These are phyloP conservation scores for Saccharomyces mikatae DNA, from an alignment of 805 yeast species.

Conservation along the genomic window DNA sequence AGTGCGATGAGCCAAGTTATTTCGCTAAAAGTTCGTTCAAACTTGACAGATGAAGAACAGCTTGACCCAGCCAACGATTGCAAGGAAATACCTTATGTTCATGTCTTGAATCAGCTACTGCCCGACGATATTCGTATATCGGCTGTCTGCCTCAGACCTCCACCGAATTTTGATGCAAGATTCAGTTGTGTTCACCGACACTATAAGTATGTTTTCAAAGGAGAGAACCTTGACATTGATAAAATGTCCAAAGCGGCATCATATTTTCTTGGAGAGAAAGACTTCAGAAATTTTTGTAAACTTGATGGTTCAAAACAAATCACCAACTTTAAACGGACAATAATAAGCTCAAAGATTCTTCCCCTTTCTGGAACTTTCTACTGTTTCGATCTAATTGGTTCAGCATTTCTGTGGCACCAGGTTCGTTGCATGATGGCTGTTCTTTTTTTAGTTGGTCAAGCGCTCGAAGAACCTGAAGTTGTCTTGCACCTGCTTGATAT, in stretches of 20 bases:
- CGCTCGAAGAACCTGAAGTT: slow-evolving; percentile 52
- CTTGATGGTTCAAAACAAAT: slow-evolving; percentile 92
- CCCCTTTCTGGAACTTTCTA: slow-evolving; percentile 38
- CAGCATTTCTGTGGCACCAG: slow-evolving; percentile 96
- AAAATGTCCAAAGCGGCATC: slow-evolving; percentile 65
- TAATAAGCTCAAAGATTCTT: slow-evolving; percentile 45
- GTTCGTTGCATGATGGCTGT: slow-evolving; percentile 92
- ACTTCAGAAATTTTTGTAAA: slow-evolving; percentile 90
- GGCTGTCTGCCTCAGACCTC: slow-evolving; percentile 76
- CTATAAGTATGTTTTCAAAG: slow-evolving; percentile 70
- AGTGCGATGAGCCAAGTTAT: slow-evolving; percentile 95
- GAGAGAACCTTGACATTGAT: slow-evolving; percentile 49
- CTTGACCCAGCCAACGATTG: slow-evolving; percentile 45
- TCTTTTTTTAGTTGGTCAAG: slow-evolving; percentile 72
- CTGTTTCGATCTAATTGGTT: slow-evolving; percentile 71
- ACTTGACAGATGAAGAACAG: slow-evolving; percentile 56
- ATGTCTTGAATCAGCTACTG: slow-evolving; percentile 63
- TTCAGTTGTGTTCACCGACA: slow-evolving; percentile 84
- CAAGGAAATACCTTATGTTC: slow-evolving; percentile 68
- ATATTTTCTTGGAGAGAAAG: slow-evolving; percentile 60
- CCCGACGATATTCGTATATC: slow-evolving; percentile 83
- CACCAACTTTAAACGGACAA: slow-evolving; percentile 61
- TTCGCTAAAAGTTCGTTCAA: slow-evolving; percentile 67
- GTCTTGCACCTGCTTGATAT: slow-evolving; percentile 54
- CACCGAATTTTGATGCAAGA: slow-evolving; percentile 77